These are phyloP conservation scores for Sabuloglossum arenarium DNA, from an alignment of 495 filamentous ascomycete species.

Conservation along the genomic window DNA sequence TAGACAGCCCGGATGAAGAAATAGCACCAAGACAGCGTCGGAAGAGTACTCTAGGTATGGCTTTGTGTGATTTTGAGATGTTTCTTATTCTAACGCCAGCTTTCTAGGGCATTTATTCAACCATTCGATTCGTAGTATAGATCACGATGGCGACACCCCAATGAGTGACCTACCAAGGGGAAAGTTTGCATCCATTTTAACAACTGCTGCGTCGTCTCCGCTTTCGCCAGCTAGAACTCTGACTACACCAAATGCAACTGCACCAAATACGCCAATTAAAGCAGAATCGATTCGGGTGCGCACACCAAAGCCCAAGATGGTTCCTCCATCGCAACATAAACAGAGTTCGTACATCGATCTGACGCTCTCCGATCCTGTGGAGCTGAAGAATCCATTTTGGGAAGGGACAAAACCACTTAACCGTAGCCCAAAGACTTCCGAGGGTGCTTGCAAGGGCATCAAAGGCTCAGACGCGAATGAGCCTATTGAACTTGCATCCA, in stretches of 20 bases:
- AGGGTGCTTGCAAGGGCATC: neutral
- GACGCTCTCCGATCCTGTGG: neutral
- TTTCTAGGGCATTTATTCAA: neutral
- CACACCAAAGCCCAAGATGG: neutral
- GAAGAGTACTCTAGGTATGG: neutral
- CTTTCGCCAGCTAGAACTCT: neutral
- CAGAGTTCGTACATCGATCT: neutral
- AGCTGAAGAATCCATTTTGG: neutral
- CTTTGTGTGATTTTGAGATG: neutral
- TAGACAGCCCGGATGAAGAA: neutral
- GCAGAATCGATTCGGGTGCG: neutral
- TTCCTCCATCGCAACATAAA: neutral
- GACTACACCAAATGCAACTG: neutral
- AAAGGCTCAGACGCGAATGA: neutral
- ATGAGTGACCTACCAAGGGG: neutral
- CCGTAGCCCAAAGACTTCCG: neutral
- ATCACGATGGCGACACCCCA: neutral
- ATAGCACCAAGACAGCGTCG: neutral
- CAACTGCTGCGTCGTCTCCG: neutral
- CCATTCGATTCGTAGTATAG: constrained; percentile 5
- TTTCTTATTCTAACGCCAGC: neutral
- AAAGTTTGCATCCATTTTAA: neutral
- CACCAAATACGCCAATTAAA: neutral
- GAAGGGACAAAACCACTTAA: neutral
- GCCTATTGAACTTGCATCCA: neutral